Percentiles rank a stretch among this genome's conserved stretches.
Conservation (phyloP, 768 basidiomycete species). For the Suillus variegatus region DNA sequence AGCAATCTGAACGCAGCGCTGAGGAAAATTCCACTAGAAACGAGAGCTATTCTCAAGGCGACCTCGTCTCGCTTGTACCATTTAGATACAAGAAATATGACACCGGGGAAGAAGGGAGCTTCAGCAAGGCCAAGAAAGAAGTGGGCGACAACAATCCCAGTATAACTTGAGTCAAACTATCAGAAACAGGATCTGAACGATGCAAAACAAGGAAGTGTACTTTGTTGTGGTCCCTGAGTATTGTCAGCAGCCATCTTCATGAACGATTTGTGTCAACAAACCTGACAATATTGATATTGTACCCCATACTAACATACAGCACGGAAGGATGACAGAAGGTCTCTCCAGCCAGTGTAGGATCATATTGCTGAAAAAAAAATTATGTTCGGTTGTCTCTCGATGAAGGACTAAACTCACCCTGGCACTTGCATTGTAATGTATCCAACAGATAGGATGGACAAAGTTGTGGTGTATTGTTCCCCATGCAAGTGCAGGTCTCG, state of each 20-base stretch:
- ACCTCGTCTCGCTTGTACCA: conserved; percentile 39
- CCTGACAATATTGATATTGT: conserved; percentile 40
- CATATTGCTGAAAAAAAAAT: conserved; percentile 23
- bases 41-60: conserved; percentile 36
- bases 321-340: conserved; percentile 28
- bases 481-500: conserved; percentile 23
- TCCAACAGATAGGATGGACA: conserved; percentile 26
- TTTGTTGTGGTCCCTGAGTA: conserved; percentile 6
- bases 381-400: background rate
- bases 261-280: background rate
- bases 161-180: background rate
- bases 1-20: conserved; percentile 48
- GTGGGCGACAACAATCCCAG: conserved; percentile 1
- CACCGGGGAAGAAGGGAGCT: conserved; percentile 7
- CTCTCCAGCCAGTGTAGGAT: conserved; percentile 31
- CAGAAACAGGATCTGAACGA: background rate
- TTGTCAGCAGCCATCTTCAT: background rate
- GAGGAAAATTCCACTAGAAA: conserved; percentile 40
- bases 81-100: conserved; percentile 4
- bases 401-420: conserved; percentile 5
- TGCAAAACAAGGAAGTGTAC: background rate
- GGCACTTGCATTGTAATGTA: conserved; percentile 29
- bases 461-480: conserved; percentile 21
- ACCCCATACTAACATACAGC: conserved; percentile 36
- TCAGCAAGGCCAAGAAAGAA: conserved; percentile 11